phyloP scores from a whole-genome alignment of 176 grass and related monocot species.

The Aechmea fasciata region DNA sequence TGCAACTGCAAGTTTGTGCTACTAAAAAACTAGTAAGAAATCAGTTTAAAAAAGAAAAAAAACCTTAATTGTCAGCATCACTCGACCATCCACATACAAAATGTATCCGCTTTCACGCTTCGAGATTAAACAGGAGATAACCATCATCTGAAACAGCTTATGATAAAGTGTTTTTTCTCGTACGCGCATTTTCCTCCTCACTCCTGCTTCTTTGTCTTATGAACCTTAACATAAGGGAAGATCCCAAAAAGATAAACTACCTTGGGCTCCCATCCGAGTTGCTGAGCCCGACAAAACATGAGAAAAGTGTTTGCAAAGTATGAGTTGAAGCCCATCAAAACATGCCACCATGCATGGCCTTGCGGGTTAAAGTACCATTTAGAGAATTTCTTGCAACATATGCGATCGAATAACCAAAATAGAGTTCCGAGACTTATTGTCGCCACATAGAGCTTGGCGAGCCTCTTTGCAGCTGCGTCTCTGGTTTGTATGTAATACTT shows the following conservation, averaged over 20 bases:
- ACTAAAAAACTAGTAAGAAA: too few relatives aligned
- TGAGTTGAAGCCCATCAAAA: conserved; percentile 76
- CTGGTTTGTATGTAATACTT: conserved; percentile 88
- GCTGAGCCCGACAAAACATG: conserved; percentile 83
- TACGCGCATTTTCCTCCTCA: conserved; percentile 2
- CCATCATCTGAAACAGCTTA: too few relatives aligned
- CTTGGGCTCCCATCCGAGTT: conserved; percentile 50
- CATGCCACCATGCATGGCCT: conserved; percentile 82
- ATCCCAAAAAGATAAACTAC: conserved; percentile 44
- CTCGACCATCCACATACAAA: neutral
- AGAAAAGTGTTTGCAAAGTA: conserved; percentile 85
- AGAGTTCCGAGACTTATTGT: conserved; percentile 41
- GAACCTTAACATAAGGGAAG: conserved; percentile 68
- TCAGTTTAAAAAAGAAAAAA: neutral
- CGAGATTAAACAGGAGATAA: too few relatives aligned
- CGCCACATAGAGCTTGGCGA: conserved; percentile 63
- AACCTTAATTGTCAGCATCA: conserved; percentile 7
- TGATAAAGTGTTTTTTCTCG: too few relatives aligned
- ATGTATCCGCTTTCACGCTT: too few relatives aligned
- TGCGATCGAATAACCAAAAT: conserved; percentile 58
- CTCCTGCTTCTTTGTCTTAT: conserved; percentile 64
- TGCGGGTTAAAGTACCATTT: conserved; percentile 74
- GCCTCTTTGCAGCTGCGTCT: conserved; percentile 50
- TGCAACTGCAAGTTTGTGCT: too few relatives aligned
- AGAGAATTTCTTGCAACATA: conserved; percentile 68